Base-by-base conservation (phyloP, 371 early-diverging fungal genomes). In the Circinella minor region DNA sequence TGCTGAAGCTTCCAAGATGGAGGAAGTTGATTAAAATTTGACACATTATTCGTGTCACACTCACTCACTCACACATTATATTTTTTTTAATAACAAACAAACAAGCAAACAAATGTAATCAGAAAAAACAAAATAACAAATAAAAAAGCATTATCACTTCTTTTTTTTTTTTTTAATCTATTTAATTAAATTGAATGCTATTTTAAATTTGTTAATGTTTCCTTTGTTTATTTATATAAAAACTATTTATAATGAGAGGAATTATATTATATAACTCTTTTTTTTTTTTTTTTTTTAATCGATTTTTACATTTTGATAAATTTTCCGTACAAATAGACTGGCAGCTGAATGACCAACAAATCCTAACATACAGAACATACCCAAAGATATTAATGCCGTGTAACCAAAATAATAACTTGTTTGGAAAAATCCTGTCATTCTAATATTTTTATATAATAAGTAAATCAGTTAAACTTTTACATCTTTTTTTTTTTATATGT, bases 361-460 rank as follows among this genome's bases (percentile, higher is more conserved):
- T 15, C 85, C 82, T 37, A 93, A 76, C 83, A 93, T 88, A 66
- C 87, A 78, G 65, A 90, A 90, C 74, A 92, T 79, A 37, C 87
- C 87, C 71, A 92, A 79, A 27, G 92, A 88, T 36, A 86, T 77
- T 48, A 93, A 72, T 2, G 82, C 89, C 3, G 92, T 91, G 74
- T 94, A 92, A 43, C 93, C 94, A 85, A 94, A 94, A 73, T 93
- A 94, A 75, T 90, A 94, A 37, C 86, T 86, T 9, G 89, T 88
- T 70, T 94, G 94, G 76, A 94, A 93, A 57, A 90, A 67, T 14
- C 95, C 95, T 63, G 90, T 86, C 95, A 94, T 94, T 73, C 93
- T 92, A 73, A 57, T 36, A 14, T 47, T 18, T 46, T 34, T 11
- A 11, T 1, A 9, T 11, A 43, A 9, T 43, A 3, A 3, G 11